Percentiles rank a stretch among this genome's conserved stretches.
Evolutionary conservation across 345 rosid species (phyloP).

Genomic region (Aquilaria yunnanensis): DNA sequence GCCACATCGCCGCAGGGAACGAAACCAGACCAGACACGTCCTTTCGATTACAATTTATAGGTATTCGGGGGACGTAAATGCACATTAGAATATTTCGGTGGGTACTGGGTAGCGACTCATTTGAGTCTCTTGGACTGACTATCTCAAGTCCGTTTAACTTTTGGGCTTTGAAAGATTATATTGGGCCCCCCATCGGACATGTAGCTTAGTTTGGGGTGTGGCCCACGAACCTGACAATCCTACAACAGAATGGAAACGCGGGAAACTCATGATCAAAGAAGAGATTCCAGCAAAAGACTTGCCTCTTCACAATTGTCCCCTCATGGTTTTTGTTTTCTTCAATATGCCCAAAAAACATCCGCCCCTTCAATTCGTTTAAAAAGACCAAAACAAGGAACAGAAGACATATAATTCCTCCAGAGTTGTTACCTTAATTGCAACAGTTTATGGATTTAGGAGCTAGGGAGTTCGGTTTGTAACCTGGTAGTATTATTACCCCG

Average conservation of each 20-base stretch:
- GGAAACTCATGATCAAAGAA: not conserved
- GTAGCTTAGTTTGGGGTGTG: too few species aligned
- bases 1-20: not conserved
- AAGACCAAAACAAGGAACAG: too few species aligned
- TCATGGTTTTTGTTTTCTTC: not conserved
- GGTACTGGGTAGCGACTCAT: not conserved
- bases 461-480: not conserved
- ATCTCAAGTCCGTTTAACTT: not conserved
- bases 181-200: too few species aligned
- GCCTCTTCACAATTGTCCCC: not conserved
- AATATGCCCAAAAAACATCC: not conserved
- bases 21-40: not conserved
- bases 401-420: not conserved
- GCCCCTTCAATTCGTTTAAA: not conserved
- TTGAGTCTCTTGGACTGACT: not conserved
- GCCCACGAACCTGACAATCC: too few species aligned
- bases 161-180: not conserved
- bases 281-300: not conserved
- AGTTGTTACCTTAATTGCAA: not conserved
- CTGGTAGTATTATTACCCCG: too few species aligned
- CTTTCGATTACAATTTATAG: slow-evolving; percentile 16
- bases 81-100: slow-evolving; percentile 8
- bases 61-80: slow-evolving; percentile 14
- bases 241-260: not conserved
- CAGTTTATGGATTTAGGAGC: not conserved